These are phyloP conservation scores for Tolypocladium nubicola DNA, from an alignment of 2,329 filamentous ascomycete genomes.

Conservation along the genomic window DNA sequence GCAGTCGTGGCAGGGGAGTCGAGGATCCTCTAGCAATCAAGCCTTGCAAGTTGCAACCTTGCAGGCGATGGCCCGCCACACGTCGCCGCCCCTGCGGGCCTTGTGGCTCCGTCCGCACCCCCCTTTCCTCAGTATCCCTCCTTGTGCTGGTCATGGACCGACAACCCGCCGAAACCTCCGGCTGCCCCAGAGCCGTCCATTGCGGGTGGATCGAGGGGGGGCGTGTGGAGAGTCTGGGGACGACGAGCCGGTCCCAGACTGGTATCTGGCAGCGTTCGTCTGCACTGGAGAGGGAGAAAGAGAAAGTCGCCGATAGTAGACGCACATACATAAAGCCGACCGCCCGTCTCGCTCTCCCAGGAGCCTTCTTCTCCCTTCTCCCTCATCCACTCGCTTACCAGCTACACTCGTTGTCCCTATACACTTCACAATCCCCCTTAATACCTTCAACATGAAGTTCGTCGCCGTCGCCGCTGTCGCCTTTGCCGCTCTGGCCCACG, in stretches of 20 bases:
- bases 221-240: not conserved
- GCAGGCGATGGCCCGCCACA: not conserved
- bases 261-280: not conserved
- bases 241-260: not conserved
- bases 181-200: not conserved
- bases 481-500: slow-evolving; percentile 22
- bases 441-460: slow-evolving; percentile 26
- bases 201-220: not conserved
- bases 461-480: slow-evolving; percentile 19
- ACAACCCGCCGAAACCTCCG: not conserved
- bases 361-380: not conserved
- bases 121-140: not conserved
- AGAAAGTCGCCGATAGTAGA: not conserved
- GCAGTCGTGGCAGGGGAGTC: not conserved
- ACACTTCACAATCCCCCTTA: slow-evolving; percentile 1
- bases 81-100: not conserved
- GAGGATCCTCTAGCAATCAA: not conserved
- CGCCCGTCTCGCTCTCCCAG: slow-evolving; percentile 7
- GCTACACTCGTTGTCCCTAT: slow-evolving; percentile 19
- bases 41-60: not conserved
- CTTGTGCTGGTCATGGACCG: not conserved
- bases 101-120: not conserved
- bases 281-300: not conserved
- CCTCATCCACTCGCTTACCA: slow-evolving; percentile 20
- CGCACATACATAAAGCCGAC: slow-evolving; percentile 23